These are phyloP conservation scores for Botrytis pseudocinerea DNA, from an alignment of 2,329 filamentous ascomycete genomes.

Conservation along the genomic window DNA sequence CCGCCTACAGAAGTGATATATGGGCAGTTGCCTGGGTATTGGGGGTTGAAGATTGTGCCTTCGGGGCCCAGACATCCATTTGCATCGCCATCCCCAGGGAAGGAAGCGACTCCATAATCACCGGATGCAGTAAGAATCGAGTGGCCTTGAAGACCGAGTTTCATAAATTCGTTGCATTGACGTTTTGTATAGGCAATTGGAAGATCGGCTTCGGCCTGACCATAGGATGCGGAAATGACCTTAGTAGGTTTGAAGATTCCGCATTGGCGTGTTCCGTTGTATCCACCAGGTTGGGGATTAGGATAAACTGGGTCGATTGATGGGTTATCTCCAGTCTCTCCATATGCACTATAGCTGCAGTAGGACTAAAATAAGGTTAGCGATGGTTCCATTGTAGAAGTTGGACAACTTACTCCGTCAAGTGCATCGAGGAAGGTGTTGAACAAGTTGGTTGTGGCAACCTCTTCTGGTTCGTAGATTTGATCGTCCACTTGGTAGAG, in stretches of 20 bases:
- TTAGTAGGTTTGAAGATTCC: slow-evolving; percentile 32
- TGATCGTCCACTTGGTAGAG: slow-evolving; percentile 38
- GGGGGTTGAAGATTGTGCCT: slow-evolving; percentile 37
- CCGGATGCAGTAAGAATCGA: slow-evolving; percentile 64
- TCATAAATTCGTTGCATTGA: slow-evolving; percentile 63
- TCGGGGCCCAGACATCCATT: slow-evolving; percentile 47
- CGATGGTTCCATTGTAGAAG: not conserved
- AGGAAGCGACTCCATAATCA: slow-evolving; percentile 57
- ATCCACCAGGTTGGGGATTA: slow-evolving; percentile 43
- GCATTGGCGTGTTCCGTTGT: slow-evolving; percentile 42
- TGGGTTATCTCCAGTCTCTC: slow-evolving; percentile 45
- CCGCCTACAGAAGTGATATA: slow-evolving; percentile 69
- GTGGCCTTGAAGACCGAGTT: slow-evolving; percentile 67
- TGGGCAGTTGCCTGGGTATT: slow-evolving; percentile 67
- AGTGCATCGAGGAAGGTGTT: slow-evolving; percentile 39
- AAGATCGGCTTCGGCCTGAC: slow-evolving; percentile 65
- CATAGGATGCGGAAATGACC: slow-evolving; percentile 63
- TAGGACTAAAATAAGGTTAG: slow-evolving; percentile 39
- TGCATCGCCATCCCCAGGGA: slow-evolving; percentile 59
- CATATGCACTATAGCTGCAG: slow-evolving; percentile 49
- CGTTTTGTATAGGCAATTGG: slow-evolving; percentile 60
- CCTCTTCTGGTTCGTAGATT: slow-evolving; percentile 31
- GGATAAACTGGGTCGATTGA: slow-evolving; percentile 48
- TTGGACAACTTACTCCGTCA: slow-evolving; percentile 30
- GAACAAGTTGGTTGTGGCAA: slow-evolving; percentile 35